Conservation (phyloP, 2,329 filamentous ascomycete species). For the Calonectria naviculata region DNA sequence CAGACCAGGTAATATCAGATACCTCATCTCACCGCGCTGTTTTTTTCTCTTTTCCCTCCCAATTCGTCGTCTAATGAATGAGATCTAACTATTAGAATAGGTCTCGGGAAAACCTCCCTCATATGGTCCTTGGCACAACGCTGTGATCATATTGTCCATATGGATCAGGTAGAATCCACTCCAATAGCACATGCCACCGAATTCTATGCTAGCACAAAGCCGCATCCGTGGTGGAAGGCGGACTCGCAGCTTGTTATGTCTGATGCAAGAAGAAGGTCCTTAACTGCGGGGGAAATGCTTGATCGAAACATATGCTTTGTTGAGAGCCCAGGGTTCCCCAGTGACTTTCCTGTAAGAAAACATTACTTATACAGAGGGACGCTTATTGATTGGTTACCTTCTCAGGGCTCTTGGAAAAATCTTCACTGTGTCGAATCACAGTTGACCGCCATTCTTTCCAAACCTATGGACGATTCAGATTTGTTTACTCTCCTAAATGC, state of each 20-base stretch:
- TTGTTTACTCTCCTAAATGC: slow-evolving; percentile 82
- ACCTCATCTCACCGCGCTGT: not conserved
- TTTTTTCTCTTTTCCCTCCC: not conserved
- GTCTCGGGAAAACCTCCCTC: slow-evolving; percentile 88
- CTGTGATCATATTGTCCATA: slow-evolving; percentile 93
- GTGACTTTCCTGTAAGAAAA: slow-evolving; percentile 59
- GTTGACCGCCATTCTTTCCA: slow-evolving; percentile 42
- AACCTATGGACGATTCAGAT: slow-evolving; percentile 78
- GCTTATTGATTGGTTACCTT: slow-evolving; percentile 56
- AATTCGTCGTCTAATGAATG: not conserved
- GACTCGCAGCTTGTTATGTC: slow-evolving; percentile 73
- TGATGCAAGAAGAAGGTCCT: slow-evolving; percentile 73
- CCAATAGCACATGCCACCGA: slow-evolving; percentile 62
- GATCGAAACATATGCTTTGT: slow-evolving; percentile 96
- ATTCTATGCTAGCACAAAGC: slow-evolving; percentile 82
- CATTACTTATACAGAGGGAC: slow-evolving; percentile 6
- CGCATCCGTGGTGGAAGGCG: slow-evolving; percentile 92
- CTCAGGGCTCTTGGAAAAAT: slow-evolving; percentile 69
- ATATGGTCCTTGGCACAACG: slow-evolving; percentile 88
- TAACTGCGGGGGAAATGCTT: slow-evolving; percentile 75
- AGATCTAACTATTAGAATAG: slow-evolving; percentile 55
- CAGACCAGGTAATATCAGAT: slow-evolving; percentile 68
- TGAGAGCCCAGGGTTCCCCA: slow-evolving; percentile 78
- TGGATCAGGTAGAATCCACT: slow-evolving; percentile 71
- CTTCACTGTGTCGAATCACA: slow-evolving; percentile 76